Evolutionary conservation across 768 basidiomycete genomes (phyloP).

Genomic region (Boletus subcaerulescens): DNA sequence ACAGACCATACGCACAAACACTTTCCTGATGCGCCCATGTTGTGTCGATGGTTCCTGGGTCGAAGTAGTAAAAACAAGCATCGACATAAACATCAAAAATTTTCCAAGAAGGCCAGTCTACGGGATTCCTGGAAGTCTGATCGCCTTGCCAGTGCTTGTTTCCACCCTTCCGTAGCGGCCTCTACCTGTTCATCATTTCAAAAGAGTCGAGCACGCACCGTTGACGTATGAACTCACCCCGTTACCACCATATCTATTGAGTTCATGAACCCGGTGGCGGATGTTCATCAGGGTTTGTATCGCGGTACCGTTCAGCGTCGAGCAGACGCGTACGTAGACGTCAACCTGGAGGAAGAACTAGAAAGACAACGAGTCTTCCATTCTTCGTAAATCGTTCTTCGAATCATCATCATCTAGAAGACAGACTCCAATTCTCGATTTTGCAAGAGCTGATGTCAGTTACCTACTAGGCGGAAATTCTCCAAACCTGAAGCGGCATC

Average conservation of each 20-base stretch:
- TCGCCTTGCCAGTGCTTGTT: slow-evolving; percentile 3
- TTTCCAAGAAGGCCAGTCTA: slow-evolving; percentile 9
- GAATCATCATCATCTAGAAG: slow-evolving; percentile 13
- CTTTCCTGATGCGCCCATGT: slow-evolving; percentile 2
- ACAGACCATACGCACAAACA: not conserved
- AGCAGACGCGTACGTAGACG: slow-evolving; percentile 2
- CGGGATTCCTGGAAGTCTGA: slow-evolving; percentile 16
- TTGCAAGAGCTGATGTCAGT: slow-evolving; percentile 15
- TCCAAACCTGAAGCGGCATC: too few species aligned
- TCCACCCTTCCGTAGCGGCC: not conserved
- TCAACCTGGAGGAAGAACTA: slow-evolving; percentile 2
- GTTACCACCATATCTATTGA: not conserved
- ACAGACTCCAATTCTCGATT: slow-evolving; percentile 12
- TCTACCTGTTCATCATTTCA: not conserved
- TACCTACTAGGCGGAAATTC: slow-evolving; percentile 4
- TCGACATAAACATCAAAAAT: slow-evolving; percentile 18
- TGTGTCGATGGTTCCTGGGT: slow-evolving; percentile 21
- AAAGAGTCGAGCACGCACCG: slow-evolving; percentile 2
- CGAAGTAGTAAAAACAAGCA: slow-evolving; percentile 12
- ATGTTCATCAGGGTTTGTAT: slow-evolving; percentile 4
- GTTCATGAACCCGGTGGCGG: slow-evolving; percentile 20
- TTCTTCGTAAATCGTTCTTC: slow-evolving; percentile 22
- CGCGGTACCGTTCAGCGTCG: not conserved
- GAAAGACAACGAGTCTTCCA: slow-evolving; percentile 13
- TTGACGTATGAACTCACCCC: not conserved